phyloP scores from a whole-genome alignment of 2,329 filamentous ascomycete species.

The Sporothrix variecibatus region DNA sequence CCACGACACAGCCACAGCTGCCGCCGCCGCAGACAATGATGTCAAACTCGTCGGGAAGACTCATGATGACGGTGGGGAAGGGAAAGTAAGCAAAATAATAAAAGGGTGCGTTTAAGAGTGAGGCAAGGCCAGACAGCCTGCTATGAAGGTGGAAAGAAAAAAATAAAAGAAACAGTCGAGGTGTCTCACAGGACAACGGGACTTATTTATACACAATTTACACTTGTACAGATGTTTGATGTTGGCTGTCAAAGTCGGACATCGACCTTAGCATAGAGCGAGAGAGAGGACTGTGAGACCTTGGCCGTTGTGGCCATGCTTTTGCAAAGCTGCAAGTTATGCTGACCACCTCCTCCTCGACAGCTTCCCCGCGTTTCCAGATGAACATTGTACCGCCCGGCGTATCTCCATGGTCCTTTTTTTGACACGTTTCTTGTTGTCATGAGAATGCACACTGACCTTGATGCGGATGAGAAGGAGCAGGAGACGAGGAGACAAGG shows the following conservation, averaged over 20 bases:
- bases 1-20: constrained; percentile 63
- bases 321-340: neutral
- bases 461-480: neutral
- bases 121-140: neutral
- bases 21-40: constrained; percentile 79
- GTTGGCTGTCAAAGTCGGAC: neutral
- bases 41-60: constrained; percentile 73
- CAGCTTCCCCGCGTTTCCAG: neutral
- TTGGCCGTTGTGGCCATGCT: neutral
- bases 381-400: neutral
- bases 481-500: neutral
- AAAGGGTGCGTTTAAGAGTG: neutral
- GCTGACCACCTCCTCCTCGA: neutral
- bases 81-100: neutral
- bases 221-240: too few species aligned
- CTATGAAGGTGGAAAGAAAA: neutral
- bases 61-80: constrained; percentile 9
- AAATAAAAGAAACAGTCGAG: neutral
- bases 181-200: neutral
- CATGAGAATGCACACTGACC: neutral
- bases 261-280: too few species aligned
- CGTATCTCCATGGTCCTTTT: neutral
- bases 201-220: constrained; percentile 11
- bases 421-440: neutral
- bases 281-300: neutral